Percentiles rank a stretch among this genome's conserved stretches.
Evolutionary conservation across 257 asterid genomes (phyloP).

Genomic region (Nyctanthes arbortristis): DNA sequence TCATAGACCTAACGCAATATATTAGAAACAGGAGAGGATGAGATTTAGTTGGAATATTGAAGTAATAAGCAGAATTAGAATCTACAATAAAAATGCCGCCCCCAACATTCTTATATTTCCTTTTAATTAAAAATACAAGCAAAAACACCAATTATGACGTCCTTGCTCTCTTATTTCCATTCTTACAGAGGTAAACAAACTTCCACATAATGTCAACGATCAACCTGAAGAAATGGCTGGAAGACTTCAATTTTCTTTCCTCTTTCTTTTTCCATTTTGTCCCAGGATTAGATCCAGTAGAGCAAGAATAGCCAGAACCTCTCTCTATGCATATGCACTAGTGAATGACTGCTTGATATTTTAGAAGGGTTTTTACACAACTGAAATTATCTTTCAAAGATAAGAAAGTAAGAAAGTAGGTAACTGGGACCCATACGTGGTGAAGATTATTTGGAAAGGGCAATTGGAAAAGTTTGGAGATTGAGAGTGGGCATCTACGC

Average conservation of each 20-base stretch:
- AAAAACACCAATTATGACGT: not conserved
- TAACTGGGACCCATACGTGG: too few relatives aligned
- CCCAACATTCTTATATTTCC: not conserved
- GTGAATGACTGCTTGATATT: not conserved
- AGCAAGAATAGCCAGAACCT: not conserved
- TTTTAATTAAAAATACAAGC: too few relatives aligned
- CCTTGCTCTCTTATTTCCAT: too few relatives aligned
- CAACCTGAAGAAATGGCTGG: not conserved
- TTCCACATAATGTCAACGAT: not conserved
- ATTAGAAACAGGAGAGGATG: not conserved
- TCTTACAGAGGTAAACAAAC: not conserved
- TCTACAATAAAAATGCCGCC: not conserved
- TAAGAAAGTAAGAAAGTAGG: too few relatives aligned
- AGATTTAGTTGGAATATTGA: not conserved
- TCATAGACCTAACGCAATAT: conserved; percentile 54
- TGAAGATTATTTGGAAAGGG: too few relatives aligned
- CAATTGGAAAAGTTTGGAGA: too few relatives aligned
- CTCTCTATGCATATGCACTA: not conserved
- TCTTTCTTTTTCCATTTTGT: too few relatives aligned
- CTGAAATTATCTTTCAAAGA: not conserved
- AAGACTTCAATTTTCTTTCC: not conserved
- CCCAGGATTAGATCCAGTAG: not conserved
- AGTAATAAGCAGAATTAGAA: not conserved
- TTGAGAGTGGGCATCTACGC: too few relatives aligned
- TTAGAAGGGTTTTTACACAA: not conserved